Evolutionary conservation across 257 asterid genomes (phyloP).

Genomic region (Solanum virginianum): DNA sequence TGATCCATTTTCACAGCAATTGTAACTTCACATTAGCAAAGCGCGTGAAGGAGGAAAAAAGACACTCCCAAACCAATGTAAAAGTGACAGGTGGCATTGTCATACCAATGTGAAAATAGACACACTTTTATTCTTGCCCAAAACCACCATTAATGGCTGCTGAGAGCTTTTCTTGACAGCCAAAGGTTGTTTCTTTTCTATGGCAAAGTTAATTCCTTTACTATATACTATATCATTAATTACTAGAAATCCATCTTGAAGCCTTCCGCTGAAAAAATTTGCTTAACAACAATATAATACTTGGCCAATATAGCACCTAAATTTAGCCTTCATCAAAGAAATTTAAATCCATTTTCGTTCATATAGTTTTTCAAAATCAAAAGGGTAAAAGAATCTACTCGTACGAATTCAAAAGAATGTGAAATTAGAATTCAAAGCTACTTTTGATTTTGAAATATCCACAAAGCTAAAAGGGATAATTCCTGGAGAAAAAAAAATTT

Average conservation of each 20-base stretch:
- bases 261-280: slow-evolving; percentile 79
- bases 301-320: slow-evolving; percentile 11
- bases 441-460: background rate
- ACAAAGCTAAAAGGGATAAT: no score
- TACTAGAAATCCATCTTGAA: slow-evolving; percentile 89
- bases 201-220: background rate
- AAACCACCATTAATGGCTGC: no score
- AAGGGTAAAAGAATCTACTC: background rate
- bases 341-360: background rate
- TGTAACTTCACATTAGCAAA: no score
- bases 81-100: no score
- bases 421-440: background rate
- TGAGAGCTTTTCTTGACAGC: background rate
- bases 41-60: no score
- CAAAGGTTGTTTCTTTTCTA: slow-evolving; percentile 28
- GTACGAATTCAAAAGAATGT: background rate
- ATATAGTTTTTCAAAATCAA: background rate
- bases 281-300: slow-evolving; percentile 63
- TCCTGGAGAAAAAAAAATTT: background rate
- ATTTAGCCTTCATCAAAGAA: background rate
- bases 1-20: no score
- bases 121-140: no score
- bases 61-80: no score
- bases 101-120: no score
- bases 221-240: slow-evolving; percentile 61